Evolutionary conservation across 2,329 filamentous ascomycete genomes (phyloP).

Genomic region (Cladosporium sp.): DNA sequence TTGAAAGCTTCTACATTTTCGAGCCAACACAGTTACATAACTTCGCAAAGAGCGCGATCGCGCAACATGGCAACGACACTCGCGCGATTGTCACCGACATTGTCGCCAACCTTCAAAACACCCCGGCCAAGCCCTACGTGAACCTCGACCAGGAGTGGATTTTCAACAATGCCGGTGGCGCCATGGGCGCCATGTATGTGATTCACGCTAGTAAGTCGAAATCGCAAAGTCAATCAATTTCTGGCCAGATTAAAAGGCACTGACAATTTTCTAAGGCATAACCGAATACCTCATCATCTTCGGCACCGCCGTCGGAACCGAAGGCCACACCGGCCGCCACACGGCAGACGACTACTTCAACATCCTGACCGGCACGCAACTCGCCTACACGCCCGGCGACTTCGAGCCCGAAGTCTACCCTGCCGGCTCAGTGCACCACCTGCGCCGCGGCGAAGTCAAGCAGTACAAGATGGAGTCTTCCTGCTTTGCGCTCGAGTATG

Average conservation of each 20-base stretch:
- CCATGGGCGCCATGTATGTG: constrained; percentile 89
- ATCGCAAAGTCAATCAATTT: not conserved
- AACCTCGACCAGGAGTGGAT: constrained; percentile 68
- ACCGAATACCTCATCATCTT: constrained; percentile 92
- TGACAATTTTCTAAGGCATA: constrained; percentile 47
- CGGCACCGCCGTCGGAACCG: constrained; percentile 76
- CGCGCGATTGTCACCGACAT: constrained; percentile 65
- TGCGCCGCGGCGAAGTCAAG: constrained; percentile 67
- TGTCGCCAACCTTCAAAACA: constrained; percentile 60
- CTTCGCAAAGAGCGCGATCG: constrained; percentile 62
- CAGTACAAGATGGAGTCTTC: constrained; percentile 76
- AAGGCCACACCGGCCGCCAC: constrained; percentile 83
- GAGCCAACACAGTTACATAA: constrained; percentile 63
- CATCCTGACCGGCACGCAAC: constrained; percentile 75
- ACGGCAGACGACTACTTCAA: constrained; percentile 94
- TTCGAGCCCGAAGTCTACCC: constrained; percentile 68
- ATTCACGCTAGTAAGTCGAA: constrained; percentile 70
- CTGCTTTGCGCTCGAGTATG: constrained; percentile 81
- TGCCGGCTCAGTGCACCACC: constrained; percentile 66
- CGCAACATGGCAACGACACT: constrained; percentile 71
- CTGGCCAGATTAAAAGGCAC: not conserved
- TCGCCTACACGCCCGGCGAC: constrained; percentile 66
- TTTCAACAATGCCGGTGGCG: constrained; percentile 87
- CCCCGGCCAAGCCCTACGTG: constrained; percentile 22
- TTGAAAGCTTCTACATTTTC: constrained; percentile 67